Evolutionary conservation across 1,284 basidiomycete species (phyloP).

Genomic region (Cystodermella granulosa): DNA sequence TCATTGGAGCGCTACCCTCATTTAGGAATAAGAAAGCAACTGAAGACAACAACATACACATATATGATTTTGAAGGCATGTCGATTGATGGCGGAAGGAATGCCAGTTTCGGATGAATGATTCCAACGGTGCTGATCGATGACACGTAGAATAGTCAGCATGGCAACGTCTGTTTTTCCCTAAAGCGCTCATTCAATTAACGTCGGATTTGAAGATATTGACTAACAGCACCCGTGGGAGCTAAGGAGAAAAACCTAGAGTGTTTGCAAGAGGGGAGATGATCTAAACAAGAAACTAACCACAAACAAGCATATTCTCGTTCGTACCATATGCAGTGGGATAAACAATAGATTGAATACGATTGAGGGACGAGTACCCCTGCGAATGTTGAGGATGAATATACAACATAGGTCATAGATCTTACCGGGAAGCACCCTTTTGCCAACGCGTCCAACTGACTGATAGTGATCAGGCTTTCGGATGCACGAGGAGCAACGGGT

Average conservation of each 20-base stretch:
- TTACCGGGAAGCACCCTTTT: conserved; percentile 82
- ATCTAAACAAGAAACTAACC: conserved; percentile 56
- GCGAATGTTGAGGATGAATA: not conserved
- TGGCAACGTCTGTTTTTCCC: conserved; percentile 99
- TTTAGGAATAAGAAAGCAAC: conserved; percentile 3
- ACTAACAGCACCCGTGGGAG: conserved; percentile 90
- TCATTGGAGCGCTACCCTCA: conserved; percentile 83
- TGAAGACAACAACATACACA: conserved; percentile 50
- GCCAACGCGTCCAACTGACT: conserved; percentile 75
- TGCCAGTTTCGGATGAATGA: conserved; percentile 28
- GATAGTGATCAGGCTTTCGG: conserved; percentile 74
- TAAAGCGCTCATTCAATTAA: conserved; percentile 32
- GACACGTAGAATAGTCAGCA: conserved; percentile 89
- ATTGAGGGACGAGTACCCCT: conserved; percentile 87
- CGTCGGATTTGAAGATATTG: not conserved
- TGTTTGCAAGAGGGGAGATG: too few species aligned
- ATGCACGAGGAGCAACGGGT: conserved; percentile 67
- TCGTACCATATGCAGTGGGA: conserved; percentile 87
- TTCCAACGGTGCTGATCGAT: conserved; percentile 65
- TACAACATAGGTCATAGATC: conserved; percentile 19
- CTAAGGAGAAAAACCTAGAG: too few species aligned
- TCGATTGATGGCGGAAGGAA: conserved; percentile 57
- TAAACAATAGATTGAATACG: conserved; percentile 95
- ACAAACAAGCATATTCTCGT: conserved; percentile 96
- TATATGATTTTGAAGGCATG: conserved; percentile 95